These are phyloP conservation scores for Diphasiastrum complanatum DNA, from an alignment of 83 land plant species.

Conservation along the genomic window DNA sequence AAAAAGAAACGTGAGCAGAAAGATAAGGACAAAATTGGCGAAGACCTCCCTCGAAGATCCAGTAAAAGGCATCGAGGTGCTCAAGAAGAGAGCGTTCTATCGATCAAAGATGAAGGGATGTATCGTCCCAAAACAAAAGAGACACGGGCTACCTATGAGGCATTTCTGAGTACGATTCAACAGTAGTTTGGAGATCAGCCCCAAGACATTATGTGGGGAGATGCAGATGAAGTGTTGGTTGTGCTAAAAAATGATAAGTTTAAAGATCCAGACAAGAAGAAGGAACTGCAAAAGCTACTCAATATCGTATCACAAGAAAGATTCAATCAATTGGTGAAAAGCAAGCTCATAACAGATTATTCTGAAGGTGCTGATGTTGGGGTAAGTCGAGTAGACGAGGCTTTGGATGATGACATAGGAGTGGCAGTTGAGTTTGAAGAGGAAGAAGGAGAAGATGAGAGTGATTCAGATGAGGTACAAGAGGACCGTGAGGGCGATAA, in stretches of 20 bases:
- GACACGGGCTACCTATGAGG: conserved; percentile 94
- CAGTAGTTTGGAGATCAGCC: conserved; percentile 93
- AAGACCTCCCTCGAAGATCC: conserved; percentile 35
- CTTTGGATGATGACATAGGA: conserved; percentile 82
- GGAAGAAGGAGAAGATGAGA: conserved; percentile 58
- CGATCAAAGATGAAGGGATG: conserved; percentile 60
- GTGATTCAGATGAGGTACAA: too few species aligned
- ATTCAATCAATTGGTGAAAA: conserved; percentile 75
- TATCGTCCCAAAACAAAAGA: conserved; percentile 93
- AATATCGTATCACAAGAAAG: conserved; percentile 51
- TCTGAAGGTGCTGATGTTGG: conserved; percentile 59
- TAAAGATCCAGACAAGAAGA: conserved; percentile 88
- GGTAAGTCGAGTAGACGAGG: conserved; percentile 42
- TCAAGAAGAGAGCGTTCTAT: conserved; percentile 73
- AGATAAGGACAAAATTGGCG: too few species aligned
- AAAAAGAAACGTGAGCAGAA: too few species aligned
- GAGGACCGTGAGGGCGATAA: conserved; percentile 69
- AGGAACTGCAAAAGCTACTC: conserved; percentile 86
- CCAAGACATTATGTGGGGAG: conserved; percentile 70
- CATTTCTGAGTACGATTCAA: conserved; percentile 74
- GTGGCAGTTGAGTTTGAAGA: conserved; percentile 94
- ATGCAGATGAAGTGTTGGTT: conserved; percentile 81
- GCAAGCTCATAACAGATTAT: conserved; percentile 76
- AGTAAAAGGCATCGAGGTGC: conserved; percentile 47
- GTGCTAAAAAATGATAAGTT: conserved; percentile 76